Conservation (phyloP, 2,329 filamentous ascomycete genomes). For the Aspergillus floridensis region DNA sequence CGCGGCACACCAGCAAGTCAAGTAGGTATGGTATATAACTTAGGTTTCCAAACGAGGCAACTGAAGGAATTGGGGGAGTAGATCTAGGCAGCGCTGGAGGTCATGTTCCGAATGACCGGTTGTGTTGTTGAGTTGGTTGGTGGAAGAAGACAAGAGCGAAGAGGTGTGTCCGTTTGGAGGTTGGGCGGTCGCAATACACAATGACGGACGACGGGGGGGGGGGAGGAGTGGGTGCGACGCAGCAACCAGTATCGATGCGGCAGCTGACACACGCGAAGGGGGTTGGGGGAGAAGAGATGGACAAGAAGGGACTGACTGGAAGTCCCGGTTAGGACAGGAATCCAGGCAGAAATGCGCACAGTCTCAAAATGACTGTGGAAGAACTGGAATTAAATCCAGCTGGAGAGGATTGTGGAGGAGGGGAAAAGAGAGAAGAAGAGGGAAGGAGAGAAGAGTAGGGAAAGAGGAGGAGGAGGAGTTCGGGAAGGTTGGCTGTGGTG, state of each 20-base stretch:
- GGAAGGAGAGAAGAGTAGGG: conserved; percentile 13
- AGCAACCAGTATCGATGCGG: conserved; percentile 16
- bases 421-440: conserved; percentile 6
- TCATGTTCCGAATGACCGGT: conserved; percentile 25
- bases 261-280: conserved; percentile 17
- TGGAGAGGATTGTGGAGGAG: conserved; percentile 7
- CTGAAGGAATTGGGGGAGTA: conserved; percentile 20
- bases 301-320: conserved; percentile 14
- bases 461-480: conserved; percentile 9
- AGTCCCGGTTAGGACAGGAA: conserved; percentile 17
- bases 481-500: conserved; percentile 11
- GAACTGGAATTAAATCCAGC: conserved; percentile 2
- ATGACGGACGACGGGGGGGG: conserved; percentile 2
- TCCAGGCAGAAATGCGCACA: conserved; percentile 18
- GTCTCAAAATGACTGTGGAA: conserved; percentile 1
- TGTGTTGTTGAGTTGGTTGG: conserved; percentile 1
- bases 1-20: conserved; percentile 12
- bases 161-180: conserved; percentile 14
- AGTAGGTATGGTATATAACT: not conserved
- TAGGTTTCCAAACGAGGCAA: not conserved
- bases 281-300: not conserved
- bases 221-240: conserved; percentile 3
- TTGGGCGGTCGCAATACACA: conserved; percentile 23
- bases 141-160: conserved; percentile 12
- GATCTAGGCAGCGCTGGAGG: conserved; percentile 17